Evolutionary conservation across 331 rosid genomes (phyloP), one percentile per base, ranked within the genome.

Genomic region (Prunus yedoensis): DNA sequence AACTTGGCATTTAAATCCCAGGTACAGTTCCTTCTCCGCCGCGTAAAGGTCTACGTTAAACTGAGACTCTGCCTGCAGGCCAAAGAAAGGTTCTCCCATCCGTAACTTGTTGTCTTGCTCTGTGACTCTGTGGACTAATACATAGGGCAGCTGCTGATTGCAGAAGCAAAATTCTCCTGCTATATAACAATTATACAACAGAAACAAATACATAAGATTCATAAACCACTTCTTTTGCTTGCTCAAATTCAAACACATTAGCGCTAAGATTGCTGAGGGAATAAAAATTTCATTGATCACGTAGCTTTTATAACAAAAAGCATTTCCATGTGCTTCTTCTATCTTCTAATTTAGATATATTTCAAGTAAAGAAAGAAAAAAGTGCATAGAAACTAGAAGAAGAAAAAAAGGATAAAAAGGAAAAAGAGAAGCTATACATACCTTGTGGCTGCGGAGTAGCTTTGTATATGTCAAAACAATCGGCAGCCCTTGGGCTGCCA

Each of bases 401-500:
- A 3, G 17, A 21, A 47, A 25, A 46, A 45, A 35, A 46, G 4
- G 28, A 49, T 23, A 15, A 46, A 16, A 35, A 49, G 9, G 8
- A 43, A 57, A 45, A 14, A 18, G 43, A 41, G 17, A n/a, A 2
- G 11, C 32, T 43, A 43, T 38, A 49, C 76, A 8, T 17, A 62
- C 81, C 75, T 10, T 41, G 18, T 21, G 16, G 23, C 25, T 23
- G 65, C 30, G 63, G 49, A 14, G 74, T 58, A 66, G 58, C 35
- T 54, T 2, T n/a, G 63, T 76, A 73, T 21, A 23, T 70, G 45
- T 60, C 87, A 73, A 85, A 86, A 72, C 89, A 88, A 81, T 85
- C 91, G 9, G 91, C 91, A 61, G 74, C 54, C 65, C 89, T 83
- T 20, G 89, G 91, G 80, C 91, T 88, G 12, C 89, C 91, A 51